Base-by-base conservation (phyloP, 2,329 filamentous ascomycete species). In the Mariannaea sp. region DNA sequence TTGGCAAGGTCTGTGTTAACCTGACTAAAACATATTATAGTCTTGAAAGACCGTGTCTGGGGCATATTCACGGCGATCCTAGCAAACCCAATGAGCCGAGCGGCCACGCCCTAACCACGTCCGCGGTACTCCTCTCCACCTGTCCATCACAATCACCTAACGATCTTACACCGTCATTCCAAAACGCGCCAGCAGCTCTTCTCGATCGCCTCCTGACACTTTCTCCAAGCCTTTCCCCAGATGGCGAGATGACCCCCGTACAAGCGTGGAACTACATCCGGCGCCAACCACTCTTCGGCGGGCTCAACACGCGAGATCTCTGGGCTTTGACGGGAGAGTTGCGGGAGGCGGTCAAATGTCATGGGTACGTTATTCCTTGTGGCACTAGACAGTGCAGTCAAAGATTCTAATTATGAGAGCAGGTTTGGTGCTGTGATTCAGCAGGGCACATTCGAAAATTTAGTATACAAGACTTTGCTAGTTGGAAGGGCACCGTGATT, bases 391-490 rank as follows among this genome's bases (percentile, higher is more conserved):
- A 19, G 5, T 20, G 5, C 7, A 8, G 3, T 38, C 10, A 17
- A n/a, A n/a, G n/a, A 17, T 6, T 38, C 33, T 14, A 20, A 41
- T 48, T 4, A 55, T 10, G 1, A 7, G 5, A 2, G 30, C 4
- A 58, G 56, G 0, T 58, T 58, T 19, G 56, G 56, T 4, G 56
- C 56, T 2, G 51, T 55, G 10, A 40, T 59, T 1, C 45, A 59
- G 3, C 51, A 55, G 26, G 33, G 51, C 27, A 52, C 55, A 10
- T 58, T 59, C 7, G 51, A 59, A 5, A 30, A 43, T 2, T 29
- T 59, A n/a, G 46, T 56, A 2, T 26, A 51, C 4, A 52, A 58
- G 2, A 56, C 46, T 0, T 14, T 59, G 5, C 12, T 38, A 8
- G 3, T 38, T 20, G 33, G 17, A 4, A 16, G 33, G 17, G 33